Conservation (phyloP, 306 rosid genomes). For the Hippophae tibetana region DNA sequence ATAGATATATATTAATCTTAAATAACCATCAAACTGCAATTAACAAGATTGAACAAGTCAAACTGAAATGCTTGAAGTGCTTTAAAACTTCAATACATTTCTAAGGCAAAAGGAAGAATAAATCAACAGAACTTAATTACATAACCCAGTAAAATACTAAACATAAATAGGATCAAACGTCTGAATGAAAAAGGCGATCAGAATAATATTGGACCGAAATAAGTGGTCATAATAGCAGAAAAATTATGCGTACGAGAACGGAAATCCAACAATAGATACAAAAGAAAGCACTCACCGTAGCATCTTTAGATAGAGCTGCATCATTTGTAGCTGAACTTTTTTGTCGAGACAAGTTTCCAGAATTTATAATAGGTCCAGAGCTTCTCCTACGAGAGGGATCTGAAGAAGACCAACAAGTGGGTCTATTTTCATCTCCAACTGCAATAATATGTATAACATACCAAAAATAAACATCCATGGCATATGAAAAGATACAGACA, state of each 20-base stretch:
- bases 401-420: slow-evolving; percentile 49
- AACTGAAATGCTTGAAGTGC: too few relatives aligned
- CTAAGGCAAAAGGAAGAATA: too few relatives aligned
- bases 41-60: neutral
- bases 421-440: slow-evolving; percentile 82
- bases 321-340: slow-evolving; percentile 61
- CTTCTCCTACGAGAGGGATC: slow-evolving; percentile 82
- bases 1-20: neutral
- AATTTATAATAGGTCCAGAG: slow-evolving; percentile 61
- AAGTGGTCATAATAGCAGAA: too few relatives aligned
- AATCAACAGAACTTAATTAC: too few relatives aligned
- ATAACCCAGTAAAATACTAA: too few relatives aligned
- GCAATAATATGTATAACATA: slow-evolving; percentile 13
- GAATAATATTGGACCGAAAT: too few relatives aligned
- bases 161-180: too few relatives aligned
- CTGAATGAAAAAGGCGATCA: too few relatives aligned
- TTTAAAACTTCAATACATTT: slow-evolving; percentile 21
- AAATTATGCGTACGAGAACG: too few relatives aligned
- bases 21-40: neutral
- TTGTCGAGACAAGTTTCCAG: slow-evolving; percentile 53
- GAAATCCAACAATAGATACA: neutral
- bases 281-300: slow-evolving; percentile 37
- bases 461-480: too few relatives aligned
- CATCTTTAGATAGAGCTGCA: slow-evolving; percentile 48
- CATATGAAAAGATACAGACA: too few relatives aligned